Conservation (phyloP, 2,329 filamentous ascomycete species). For the Aspergillus nomiae region DNA sequence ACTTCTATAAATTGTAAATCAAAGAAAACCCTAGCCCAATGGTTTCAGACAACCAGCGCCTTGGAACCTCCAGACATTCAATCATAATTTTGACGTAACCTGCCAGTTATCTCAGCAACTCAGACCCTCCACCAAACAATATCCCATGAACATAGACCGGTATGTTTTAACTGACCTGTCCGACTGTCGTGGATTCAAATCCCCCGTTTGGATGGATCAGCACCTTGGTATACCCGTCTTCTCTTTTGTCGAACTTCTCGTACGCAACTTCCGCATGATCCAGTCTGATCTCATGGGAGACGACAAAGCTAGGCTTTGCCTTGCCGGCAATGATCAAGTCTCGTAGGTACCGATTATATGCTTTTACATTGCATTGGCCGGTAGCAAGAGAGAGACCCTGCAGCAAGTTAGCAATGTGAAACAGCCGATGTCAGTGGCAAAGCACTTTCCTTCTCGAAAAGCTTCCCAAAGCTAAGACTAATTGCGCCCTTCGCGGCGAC, state of each 20-base stretch:
- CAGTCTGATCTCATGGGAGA: conserved; percentile 65
- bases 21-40: neutral
- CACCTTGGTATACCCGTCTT: conserved; percentile 70
- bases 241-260: conserved; percentile 66
- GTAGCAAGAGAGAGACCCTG: conserved; percentile 62
- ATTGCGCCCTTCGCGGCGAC: conserved; percentile 65
- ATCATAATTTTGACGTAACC: conserved; percentile 1
- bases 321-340: conserved; percentile 66
- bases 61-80: neutral
- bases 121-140: neutral
- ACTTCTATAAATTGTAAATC: neutral
- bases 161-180: neutral
- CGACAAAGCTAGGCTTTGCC: conserved; percentile 68
- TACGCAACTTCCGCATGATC: conserved; percentile 64
- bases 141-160: neutral
- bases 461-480: conserved; percentile 65
- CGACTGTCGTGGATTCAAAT: conserved; percentile 4
- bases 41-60: neutral
- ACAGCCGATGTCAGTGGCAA: neutral
- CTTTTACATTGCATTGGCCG: conserved; percentile 69
- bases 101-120: neutral
- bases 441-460: conserved; percentile 63
- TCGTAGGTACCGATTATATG: conserved; percentile 66
- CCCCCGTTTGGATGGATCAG: conserved; percentile 66
- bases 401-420: neutral